Conservation (phyloP, 768 basidiomycete genomes). For the Panellus pusillus region DNA sequence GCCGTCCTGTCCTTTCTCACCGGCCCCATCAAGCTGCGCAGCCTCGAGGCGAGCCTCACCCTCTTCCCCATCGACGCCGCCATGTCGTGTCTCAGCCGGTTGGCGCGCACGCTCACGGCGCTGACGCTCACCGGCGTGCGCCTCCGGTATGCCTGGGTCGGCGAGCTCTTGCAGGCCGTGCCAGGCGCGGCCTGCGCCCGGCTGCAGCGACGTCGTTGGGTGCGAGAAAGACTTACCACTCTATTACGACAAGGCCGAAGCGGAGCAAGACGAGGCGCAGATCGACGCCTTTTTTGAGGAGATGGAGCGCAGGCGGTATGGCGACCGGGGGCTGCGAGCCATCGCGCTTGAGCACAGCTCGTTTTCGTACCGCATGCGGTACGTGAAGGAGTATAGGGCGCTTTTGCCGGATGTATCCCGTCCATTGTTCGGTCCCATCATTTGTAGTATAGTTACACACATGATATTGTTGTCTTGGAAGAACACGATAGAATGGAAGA, state of each 20-base stretch:
- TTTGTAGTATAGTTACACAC: no score
- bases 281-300: slow-evolving; percentile 37
- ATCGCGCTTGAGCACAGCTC: slow-evolving; percentile 35
- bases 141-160: slow-evolving; percentile 37
- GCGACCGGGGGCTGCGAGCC: slow-evolving; percentile 33
- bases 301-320: slow-evolving; percentile 34
- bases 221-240: slow-evolving; percentile 21
- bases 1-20: slow-evolving; percentile 28
- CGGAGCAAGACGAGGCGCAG: slow-evolving; percentile 26
- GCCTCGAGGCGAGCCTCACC: slow-evolving; percentile 36
- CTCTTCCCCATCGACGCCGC: slow-evolving; percentile 40
- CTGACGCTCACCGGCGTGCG: slow-evolving; percentile 41
- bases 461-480: no score
- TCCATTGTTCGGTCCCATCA: not conserved
- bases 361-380: slow-evolving; percentile 31
- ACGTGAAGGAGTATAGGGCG: slow-evolving; percentile 31
- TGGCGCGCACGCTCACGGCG: slow-evolving; percentile 34
- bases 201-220: slow-evolving; percentile 38
- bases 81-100: slow-evolving; percentile 32
- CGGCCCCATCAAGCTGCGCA: slow-evolving; percentile 28
- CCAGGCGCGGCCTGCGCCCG: no score
- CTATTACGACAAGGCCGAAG: not conserved
- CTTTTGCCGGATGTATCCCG: slow-evolving; percentile 37
- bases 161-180: slow-evolving; percentile 29
- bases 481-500: no score